Evolutionary conservation across 2,329 filamentous ascomycete species (phyloP).

Genomic region (Cytospora paraplurivora): DNA sequence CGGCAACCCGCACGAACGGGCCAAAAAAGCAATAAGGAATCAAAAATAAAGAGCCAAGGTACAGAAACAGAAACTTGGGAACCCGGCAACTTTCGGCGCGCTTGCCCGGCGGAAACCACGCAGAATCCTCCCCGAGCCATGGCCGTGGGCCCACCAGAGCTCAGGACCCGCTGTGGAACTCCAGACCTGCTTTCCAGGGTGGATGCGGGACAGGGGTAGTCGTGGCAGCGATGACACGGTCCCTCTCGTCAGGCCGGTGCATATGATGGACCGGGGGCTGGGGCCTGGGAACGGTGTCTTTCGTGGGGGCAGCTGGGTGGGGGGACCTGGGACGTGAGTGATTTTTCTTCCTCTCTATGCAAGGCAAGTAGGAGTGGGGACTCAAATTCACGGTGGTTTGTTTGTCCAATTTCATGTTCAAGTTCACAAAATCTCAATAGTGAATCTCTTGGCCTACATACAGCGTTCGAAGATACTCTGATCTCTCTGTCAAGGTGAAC

Average conservation of each 20-base stretch:
- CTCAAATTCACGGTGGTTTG: neutral
- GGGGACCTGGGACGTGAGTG: no score
- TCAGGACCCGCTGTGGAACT: neutral
- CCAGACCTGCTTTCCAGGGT: neutral
- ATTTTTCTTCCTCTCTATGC: neutral
- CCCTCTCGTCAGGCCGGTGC: neutral
- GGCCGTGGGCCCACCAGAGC: neutral
- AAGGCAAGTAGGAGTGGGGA: neutral
- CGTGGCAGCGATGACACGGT: slow-evolving; percentile 24
- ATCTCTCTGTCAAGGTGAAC: no score
- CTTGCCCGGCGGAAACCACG: neutral
- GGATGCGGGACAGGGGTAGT: slow-evolving; percentile 8
- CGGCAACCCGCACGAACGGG: no score
- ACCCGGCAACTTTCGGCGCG: neutral
- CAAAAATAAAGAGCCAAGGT: no score
- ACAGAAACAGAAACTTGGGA: no score
- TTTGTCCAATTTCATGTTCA: no score
- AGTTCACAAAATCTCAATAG: no score
- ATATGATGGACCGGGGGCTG: slow-evolving; percentile 6
- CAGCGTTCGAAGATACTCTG: neutral
- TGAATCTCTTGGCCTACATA: neutral
- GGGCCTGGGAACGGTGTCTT: slow-evolving; percentile 22
- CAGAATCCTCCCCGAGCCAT: neutral
- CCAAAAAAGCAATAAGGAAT: no score
- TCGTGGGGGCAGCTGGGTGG: neutral